Base-by-base conservation (phyloP, 2,329 filamentous ascomycete genomes). In the Ascochyta koolunga region DNA sequence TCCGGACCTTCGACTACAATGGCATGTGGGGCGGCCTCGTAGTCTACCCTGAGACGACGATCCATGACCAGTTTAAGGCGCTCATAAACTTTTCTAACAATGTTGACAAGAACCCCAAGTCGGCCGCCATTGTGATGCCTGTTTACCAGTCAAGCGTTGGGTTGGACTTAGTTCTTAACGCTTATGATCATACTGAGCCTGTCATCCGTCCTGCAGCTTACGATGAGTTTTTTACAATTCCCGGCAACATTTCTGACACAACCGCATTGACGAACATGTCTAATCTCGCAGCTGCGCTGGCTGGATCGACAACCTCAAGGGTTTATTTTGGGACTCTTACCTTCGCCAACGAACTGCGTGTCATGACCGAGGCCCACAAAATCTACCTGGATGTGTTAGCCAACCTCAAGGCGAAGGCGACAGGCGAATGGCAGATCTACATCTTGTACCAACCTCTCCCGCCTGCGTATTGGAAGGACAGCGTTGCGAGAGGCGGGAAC, bases 371-470 rank as follows among this genome's bases (percentile, higher is more conserved):
- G 38, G 74, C 74, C 7, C 69, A 75, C 35, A 71, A 71, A 49
- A 72, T 78, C 48, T 78, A 79, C 61, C 62, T 70, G 37, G 69
- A 72, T 11, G 71, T 79, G 52, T 68, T 77, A 37, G 65, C 64
- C 24, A 68, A 64, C 32, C 53, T 74, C 45, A 71, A 71, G 36
- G 62, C 56, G 9, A 54, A 60, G 36, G 62, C 66, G 1, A 64
- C 65, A 1, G 67, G 65, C 18, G 67, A 76, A 41, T 75, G 73
- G 60, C 47, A 65, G 15, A 71, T 69, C 15, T 66, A 75, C 7
- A 61, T 58, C 11, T 64, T 71, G 6, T 72, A 76, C 45, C 74
- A 77, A 58, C 67, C 77, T 22, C 68, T 80, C 22, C 74, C 78
- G 11, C 70, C 71, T n/a, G 59, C 74, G 3, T 71, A 74, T 54